Evolutionary conservation across 441 rosid species (phyloP).

Genomic region (Breynia disticha): DNA sequence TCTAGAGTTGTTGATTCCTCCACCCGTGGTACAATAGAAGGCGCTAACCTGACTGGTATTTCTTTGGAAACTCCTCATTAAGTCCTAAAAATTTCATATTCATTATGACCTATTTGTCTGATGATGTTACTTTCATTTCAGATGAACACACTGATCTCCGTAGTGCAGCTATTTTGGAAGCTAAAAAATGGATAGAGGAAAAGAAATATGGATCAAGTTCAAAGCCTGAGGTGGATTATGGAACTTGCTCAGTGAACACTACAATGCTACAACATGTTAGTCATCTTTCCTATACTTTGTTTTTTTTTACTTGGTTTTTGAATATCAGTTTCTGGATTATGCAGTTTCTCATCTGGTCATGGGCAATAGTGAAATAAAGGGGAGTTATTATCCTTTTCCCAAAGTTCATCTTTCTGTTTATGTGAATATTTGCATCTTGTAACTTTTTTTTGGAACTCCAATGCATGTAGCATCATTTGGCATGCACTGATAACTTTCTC

Average conservation of each 20-base stretch:
- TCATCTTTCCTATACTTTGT: constrained; percentile 14
- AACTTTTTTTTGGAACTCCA: too few species aligned
- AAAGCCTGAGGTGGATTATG: constrained; percentile 40
- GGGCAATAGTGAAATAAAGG: too few species aligned
- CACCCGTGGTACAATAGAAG: constrained; percentile 21
- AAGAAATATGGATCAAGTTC: constrained; percentile 56
- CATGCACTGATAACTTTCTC: too few species aligned
- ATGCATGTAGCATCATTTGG: too few species aligned
- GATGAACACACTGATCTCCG: constrained; percentile 42
- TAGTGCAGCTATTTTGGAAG: constrained; percentile 52
- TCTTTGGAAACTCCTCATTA: constrained; percentile 18
- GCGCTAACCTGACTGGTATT: constrained; percentile 26
- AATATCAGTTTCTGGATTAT: too few species aligned
- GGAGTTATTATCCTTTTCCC: too few species aligned
- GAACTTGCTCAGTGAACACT: constrained; percentile 29
- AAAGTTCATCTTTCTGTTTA: too few species aligned
- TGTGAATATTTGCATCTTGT: too few species aligned
- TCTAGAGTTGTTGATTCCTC: constrained; percentile 56
- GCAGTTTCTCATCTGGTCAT: too few species aligned
- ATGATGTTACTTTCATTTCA: constrained; percentile 22
- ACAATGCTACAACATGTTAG: constrained; percentile 32
- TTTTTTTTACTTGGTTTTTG: too few species aligned
- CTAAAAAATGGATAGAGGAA: constrained; percentile 71
- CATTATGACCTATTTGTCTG: constrained; percentile 12
- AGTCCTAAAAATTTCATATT: constrained; percentile 8